phyloP scores from a whole-genome alignment of 2,329 filamentous ascomycete species.

The Fusarium miscanthi region DNA sequence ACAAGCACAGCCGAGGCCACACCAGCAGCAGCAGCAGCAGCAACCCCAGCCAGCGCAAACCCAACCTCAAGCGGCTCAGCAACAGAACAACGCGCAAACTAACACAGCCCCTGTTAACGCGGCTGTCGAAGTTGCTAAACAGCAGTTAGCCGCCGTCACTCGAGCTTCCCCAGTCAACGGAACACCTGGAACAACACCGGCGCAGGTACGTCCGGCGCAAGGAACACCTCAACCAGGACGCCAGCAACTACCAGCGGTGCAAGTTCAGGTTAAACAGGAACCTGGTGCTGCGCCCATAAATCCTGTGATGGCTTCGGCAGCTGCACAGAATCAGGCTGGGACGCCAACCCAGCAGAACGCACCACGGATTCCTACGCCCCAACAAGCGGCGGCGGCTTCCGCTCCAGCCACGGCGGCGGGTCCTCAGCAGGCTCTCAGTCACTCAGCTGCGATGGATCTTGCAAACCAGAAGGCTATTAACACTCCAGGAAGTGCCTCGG shows the following conservation, averaged over 20 bases:
- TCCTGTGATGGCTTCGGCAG: slow-evolving; percentile 55
- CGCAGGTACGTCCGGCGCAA: slow-evolving; percentile 45
- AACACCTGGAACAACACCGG: slow-evolving; percentile 38
- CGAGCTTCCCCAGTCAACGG: slow-evolving; percentile 48
- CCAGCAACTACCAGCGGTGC: slow-evolving; percentile 28
- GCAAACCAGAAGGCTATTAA: slow-evolving; percentile 57
- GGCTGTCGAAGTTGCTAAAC: slow-evolving; percentile 59
- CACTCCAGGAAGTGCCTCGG: slow-evolving; percentile 49
- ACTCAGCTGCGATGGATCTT: slow-evolving; percentile 61
- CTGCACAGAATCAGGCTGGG: slow-evolving; percentile 54
- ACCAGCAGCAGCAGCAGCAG: slow-evolving; percentile 12
- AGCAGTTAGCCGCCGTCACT: slow-evolving; percentile 48
- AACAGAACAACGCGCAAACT: slow-evolving; percentile 46
- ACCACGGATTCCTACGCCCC: slow-evolving; percentile 62
- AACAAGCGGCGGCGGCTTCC: slow-evolving; percentile 58
- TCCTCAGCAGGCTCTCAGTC: slow-evolving; percentile 57
- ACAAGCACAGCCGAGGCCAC: slow-evolving; percentile 34
- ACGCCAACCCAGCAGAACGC: slow-evolving; percentile 63
- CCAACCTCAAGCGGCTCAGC: slow-evolving; percentile 30
- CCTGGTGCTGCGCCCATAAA: slow-evolving; percentile 60
- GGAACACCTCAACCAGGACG: slow-evolving; percentile 42
- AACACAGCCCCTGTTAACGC: slow-evolving; percentile 55
- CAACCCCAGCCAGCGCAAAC: slow-evolving; percentile 34
- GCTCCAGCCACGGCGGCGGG: slow-evolving; percentile 53
- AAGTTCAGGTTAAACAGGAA: slow-evolving; percentile 49